Conservation (phyloP, 2,329 filamentous ascomycete genomes). For the Fusarium xylarioides region DNA sequence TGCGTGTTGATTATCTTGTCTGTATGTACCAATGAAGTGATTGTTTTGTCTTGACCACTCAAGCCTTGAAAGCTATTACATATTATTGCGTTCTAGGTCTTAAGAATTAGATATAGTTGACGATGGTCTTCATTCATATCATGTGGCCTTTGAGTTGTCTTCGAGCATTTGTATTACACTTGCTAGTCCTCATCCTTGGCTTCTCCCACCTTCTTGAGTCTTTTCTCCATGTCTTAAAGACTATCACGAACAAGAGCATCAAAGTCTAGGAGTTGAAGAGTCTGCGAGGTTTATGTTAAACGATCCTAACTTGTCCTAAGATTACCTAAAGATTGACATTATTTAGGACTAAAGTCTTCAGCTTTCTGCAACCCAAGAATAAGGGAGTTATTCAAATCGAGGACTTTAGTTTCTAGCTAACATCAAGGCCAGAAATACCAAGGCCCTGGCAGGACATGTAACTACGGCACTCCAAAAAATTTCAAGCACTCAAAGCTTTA, state of each 20-base stretch:
- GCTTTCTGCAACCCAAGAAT: not conserved
- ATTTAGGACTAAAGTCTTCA: not conserved
- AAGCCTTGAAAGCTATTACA: not conserved
- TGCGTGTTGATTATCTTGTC: slow-evolving; percentile 44
- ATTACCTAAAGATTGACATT: not conserved
- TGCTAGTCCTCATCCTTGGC: not conserved
- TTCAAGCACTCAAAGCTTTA: not conserved
- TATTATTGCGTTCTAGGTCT: not conserved
- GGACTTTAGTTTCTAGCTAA: not conserved
- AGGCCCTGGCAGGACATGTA: not conserved
- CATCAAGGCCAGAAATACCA: not conserved
- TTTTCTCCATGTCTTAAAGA: not conserved
- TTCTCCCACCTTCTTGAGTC: not conserved
- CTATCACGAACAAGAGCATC: not conserved
- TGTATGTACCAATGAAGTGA: not conserved
- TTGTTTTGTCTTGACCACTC: too few species aligned
- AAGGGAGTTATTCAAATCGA: not conserved
- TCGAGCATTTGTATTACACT: not conserved
- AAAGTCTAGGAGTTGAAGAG: not conserved
- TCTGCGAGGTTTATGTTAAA: not conserved
- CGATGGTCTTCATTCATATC: not conserved
- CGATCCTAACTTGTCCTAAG: not conserved
- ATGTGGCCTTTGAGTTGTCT: not conserved
- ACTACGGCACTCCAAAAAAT: not conserved
- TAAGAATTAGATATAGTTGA: not conserved